Evolutionary conservation across 2,329 filamentous ascomycete genomes (phyloP), one percentile per base, ranked within the genome.

Genomic region (Xylaria sp.): DNA sequence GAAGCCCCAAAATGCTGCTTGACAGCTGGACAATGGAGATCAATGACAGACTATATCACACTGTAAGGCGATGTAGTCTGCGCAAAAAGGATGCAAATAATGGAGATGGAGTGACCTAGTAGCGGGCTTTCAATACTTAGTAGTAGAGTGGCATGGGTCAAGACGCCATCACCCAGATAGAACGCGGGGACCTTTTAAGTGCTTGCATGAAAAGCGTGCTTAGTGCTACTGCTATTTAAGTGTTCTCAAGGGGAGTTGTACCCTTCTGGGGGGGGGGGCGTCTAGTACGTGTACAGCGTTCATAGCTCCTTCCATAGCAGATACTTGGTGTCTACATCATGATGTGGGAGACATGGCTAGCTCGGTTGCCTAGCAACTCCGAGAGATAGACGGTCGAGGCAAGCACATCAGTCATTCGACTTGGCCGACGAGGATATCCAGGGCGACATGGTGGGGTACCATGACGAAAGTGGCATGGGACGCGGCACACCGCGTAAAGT

Each of bases 401-500:
- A 68, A 70, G 50, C 69, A 71, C 66, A 67, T 72, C 66, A 63
- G 65, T 69, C 44, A 47, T 69, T 71, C 66, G 74, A 75, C 74
- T 70, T 75, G 71, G 74, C 71, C 65, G 72, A 70, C 59, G 70
- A 73, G 69, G 69, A 65, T 69, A 60, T 68, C 70, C 70, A 73
- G 69, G 72, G 66, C 65, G 61, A 70, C 47, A 69, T 69, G 72
- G 76, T 70, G 73, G 74, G 72, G 73, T 70, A 63, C 54, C 60
- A 57, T 63, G 71, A 71, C 75, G 73, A 77, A 76, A 75, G 78
- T 76, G 75, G 74, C 73, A 76, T 75, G 76, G 73, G 73, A 77
- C 78, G 76, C 77, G 78, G 72, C 70, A 74, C 69, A 77, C 77
- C 79, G 79, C 78, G 79, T 81, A 80, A 79, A 80, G 79, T 80